Evolutionary conservation across 768 basidiomycete species (phyloP).

Genomic region (Hysterangium stoloniferum): DNA sequence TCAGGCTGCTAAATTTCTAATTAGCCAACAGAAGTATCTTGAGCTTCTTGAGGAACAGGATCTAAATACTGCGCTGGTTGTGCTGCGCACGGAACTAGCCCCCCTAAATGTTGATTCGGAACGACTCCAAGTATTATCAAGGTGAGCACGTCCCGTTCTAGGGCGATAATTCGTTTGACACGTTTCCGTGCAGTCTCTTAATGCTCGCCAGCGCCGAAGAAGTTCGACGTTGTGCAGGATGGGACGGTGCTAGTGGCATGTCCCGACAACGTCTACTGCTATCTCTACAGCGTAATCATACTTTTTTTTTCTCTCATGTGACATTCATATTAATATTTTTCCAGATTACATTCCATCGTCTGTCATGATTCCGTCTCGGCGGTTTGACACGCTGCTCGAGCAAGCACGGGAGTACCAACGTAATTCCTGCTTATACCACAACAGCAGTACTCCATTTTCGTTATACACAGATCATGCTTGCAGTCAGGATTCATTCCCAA

Average conservation of each 20-base stretch:
- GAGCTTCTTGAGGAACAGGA: conserved; percentile 80
- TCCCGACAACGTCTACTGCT: conserved; percentile 73
- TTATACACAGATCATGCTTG: conserved; percentile 84
- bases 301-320: background rate
- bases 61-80: conserved; percentile 74
- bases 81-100: conserved; percentile 83
- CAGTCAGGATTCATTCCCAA: conserved; percentile 74
- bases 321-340: background rate
- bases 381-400: conserved; percentile 75
- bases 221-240: conserved; percentile 67
- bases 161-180: background rate
- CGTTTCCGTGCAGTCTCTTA: conserved; percentile 51
- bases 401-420: conserved; percentile 82
- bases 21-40: conserved; percentile 93
- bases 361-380: conserved; percentile 87
- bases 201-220: conserved; percentile 89
- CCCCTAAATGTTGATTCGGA: conserved; percentile 74
- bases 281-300: conserved; percentile 64
- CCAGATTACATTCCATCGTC: conserved; percentile 84
- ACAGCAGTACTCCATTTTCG: conserved; percentile 57
- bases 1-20: conserved; percentile 78
- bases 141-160: conserved; percentile 37
- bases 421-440: conserved; percentile 81
- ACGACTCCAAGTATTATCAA: conserved; percentile 79
- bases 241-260: conserved; percentile 81